Evolutionary conservation across 2,329 filamentous ascomycete genomes (phyloP).

Genomic region (Calonectria honghensis): DNA sequence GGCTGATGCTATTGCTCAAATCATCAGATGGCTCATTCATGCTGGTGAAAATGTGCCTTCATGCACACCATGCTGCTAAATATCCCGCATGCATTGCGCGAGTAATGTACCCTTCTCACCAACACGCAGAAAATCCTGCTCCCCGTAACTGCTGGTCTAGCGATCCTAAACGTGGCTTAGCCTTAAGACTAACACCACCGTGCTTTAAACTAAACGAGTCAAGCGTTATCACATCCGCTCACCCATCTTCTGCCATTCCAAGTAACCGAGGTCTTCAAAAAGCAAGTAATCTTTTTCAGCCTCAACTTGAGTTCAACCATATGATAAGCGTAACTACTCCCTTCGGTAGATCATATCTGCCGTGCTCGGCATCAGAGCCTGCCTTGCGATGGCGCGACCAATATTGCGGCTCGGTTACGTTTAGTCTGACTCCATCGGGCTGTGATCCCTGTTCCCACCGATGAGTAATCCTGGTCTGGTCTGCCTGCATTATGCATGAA

Average conservation of each 20-base stretch:
- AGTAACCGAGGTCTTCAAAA: conserved; percentile 28
- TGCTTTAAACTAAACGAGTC: conserved; percentile 29
- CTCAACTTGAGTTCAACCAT: not conserved
- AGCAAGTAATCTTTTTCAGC: conserved; percentile 20
- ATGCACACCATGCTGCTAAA: not conserved
- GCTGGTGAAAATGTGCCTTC: not conserved
- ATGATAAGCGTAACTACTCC: not conserved
- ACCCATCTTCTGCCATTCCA: not conserved
- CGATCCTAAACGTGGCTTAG: conserved; percentile 22
- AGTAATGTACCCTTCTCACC: conserved; percentile 21
- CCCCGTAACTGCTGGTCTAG: not conserved
- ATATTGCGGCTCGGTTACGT: conserved; percentile 8
- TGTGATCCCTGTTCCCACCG: not conserved
- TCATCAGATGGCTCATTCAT: not conserved
- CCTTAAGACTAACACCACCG: conserved; percentile 7
- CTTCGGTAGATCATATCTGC: not conserved
- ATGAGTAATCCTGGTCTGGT: conserved; percentile 7
- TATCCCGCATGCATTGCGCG: conserved; percentile 12
- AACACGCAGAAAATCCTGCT: conserved; percentile 14
- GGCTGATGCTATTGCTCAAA: not conserved
- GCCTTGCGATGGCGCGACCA: not conserved
- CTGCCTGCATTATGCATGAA: not conserved
- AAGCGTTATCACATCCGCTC: conserved; percentile 26
- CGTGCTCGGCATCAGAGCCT: not conserved
- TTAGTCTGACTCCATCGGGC: conserved; percentile 7